Percentiles rank a stretch among this genome's conserved stretches.
These are phyloP conservation scores for Populus hybrid DNA, from an alignment of 441 rosid genomes.

Conservation along the genomic window DNA sequence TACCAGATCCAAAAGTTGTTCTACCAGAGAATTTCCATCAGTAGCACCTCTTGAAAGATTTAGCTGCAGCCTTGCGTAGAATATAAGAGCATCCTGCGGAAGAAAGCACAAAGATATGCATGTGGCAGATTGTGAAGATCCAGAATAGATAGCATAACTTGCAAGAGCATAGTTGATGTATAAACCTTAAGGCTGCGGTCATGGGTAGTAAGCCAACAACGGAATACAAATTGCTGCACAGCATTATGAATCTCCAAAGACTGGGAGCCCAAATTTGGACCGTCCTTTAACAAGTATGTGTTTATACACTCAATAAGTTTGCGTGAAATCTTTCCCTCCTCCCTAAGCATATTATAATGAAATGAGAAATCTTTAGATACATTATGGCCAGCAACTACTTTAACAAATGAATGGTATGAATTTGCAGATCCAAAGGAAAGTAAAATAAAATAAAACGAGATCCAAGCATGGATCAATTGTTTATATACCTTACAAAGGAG, in stretches of 20 bases:
- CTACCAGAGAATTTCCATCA: slow-evolving; percentile 62
- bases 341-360: slow-evolving; percentile 49
- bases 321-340: slow-evolving; percentile 88
- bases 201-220: slow-evolving; percentile 74
- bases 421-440: not conserved
- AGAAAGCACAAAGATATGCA: slow-evolving; percentile 14
- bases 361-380: slow-evolving; percentile 14
- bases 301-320: slow-evolving; percentile 92
- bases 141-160: slow-evolving; percentile 9
- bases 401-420: slow-evolving; percentile 10
- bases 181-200: slow-evolving; percentile 79
- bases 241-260: slow-evolving; percentile 73
- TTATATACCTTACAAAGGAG: slow-evolving; percentile 58
- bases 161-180: slow-evolving; percentile 1
- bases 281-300: slow-evolving; percentile 73
- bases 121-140: slow-evolving; percentile 10
- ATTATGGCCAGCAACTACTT: slow-evolving; percentile 15
- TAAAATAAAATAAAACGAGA: not conserved
- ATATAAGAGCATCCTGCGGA: slow-evolving; percentile 69
- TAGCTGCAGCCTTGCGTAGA: slow-evolving; percentile 75
- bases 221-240: slow-evolving; percentile 56
- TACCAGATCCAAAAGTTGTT: slow-evolving; percentile 75
- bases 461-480: slow-evolving; percentile 10
- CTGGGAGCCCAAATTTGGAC: slow-evolving; percentile 72
- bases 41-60: slow-evolving; percentile 55